phyloP scores from a whole-genome alignment of 768 basidiomycete genomes.

The Floccularia luteovirens region DNA sequence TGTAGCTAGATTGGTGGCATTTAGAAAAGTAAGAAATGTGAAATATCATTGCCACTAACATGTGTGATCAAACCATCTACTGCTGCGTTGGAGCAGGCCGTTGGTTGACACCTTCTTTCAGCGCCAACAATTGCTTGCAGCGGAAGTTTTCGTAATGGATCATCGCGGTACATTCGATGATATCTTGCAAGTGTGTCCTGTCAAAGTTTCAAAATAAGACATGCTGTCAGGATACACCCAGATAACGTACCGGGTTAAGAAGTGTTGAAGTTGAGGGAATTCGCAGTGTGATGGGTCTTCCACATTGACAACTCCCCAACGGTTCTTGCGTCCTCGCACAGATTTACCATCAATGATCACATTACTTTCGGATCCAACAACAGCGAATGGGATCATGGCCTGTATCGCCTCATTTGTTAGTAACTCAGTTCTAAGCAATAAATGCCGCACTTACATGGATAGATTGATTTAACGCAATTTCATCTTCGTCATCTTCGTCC shows the following conservation, averaged over 20 bases:
- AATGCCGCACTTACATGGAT: slow-evolving; percentile 83
- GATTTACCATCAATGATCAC: slow-evolving; percentile 95
- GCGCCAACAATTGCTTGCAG: slow-evolving; percentile 92
- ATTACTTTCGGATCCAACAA: slow-evolving; percentile 94
- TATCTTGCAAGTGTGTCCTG: slow-evolving; percentile 94
- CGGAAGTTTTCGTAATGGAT: slow-evolving; percentile 99
- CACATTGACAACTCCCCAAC: slow-evolving; percentile 98
- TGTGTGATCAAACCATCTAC: slow-evolving; percentile 10
- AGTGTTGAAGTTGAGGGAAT: slow-evolving; percentile 95
- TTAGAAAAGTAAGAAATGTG: neutral
- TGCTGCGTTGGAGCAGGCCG: slow-evolving; percentile 38
- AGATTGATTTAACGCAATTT: slow-evolving; percentile 79
- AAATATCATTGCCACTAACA: slow-evolving; percentile 12
- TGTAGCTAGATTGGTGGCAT: too few relatives aligned
- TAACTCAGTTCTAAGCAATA: too few relatives aligned
- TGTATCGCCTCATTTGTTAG: slow-evolving; percentile 29
- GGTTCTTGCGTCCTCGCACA: slow-evolving; percentile 93
- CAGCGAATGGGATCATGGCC: slow-evolving; percentile 94
- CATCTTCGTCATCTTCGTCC: slow-evolving; percentile 92
- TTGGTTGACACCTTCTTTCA: slow-evolving; percentile 90
- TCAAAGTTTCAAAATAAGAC: neutral
- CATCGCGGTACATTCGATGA: slow-evolving; percentile 98
- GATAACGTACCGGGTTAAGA: slow-evolving; percentile 71
- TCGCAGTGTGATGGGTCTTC: slow-evolving; percentile 97
- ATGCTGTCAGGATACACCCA: slow-evolving; percentile 1